phyloP scores from a whole-genome alignment of 2,329 filamentous ascomycete species.

The Sphaerulina vaccinii region DNA sequence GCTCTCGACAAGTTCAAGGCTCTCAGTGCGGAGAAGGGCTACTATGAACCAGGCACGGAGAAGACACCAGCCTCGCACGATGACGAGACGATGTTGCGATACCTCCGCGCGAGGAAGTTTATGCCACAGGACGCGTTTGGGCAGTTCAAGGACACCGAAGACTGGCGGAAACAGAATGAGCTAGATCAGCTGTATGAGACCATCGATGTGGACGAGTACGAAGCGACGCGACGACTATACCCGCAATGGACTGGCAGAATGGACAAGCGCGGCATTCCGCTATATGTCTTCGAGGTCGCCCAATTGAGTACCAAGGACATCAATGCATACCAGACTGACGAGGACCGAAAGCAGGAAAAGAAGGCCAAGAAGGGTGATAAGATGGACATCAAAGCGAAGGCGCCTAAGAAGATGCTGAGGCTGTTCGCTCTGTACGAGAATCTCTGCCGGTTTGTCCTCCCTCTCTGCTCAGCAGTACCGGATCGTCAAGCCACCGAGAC shows the following conservation, averaged over 20 bases:
- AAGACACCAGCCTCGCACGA: constrained; percentile 60
- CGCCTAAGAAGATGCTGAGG: constrained; percentile 72
- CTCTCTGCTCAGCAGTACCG: constrained; percentile 73
- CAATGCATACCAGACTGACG: constrained; percentile 69
- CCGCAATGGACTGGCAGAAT: constrained; percentile 93
- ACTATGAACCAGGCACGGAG: constrained; percentile 53
- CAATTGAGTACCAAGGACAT: constrained; percentile 81
- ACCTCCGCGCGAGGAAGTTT: constrained; percentile 81
- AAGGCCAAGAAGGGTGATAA: constrained; percentile 23
- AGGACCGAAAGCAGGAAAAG: constrained; percentile 52
- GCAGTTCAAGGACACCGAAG: constrained; percentile 86
- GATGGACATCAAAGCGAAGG: constrained; percentile 59
- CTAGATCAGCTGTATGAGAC: constrained; percentile 79
- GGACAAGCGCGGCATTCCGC: constrained; percentile 84
- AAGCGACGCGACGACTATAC: constrained; percentile 76
- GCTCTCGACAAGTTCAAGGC: constrained; percentile 71
- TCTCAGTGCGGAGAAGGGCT: constrained; percentile 62
- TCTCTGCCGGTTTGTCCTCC: constrained; percentile 81
- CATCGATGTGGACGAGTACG: constrained; percentile 81
- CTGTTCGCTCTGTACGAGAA: constrained; percentile 94
- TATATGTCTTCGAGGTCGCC: constrained; percentile 87
- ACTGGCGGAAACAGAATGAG: constrained; percentile 78
- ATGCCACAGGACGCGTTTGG: constrained; percentile 70
- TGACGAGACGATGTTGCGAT: constrained; percentile 75
- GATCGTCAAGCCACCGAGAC: constrained; percentile 71